Base-by-base conservation (phyloP, 345 rosid species). In the Salix exigua region DNA sequence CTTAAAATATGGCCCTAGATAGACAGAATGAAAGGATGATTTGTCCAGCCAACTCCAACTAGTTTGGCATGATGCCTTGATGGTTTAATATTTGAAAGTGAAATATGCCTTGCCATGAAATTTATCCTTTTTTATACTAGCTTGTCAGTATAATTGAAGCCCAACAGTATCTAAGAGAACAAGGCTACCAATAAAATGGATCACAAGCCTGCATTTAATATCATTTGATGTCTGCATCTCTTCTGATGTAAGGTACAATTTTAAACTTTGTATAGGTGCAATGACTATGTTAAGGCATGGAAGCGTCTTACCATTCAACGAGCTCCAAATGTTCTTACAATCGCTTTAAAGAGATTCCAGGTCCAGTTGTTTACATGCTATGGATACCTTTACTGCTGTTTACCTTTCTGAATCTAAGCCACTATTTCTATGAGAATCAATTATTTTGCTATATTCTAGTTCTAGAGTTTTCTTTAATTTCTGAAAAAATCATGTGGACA, bases 341-440 rank as follows among this genome's bases (percentile, higher is more conserved):
- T 96, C 87, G 97, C 99, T 75, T 88, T 96, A 12, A 96, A 96
- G 85, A 88, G 95, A 89, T 92, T 87, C 81, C 93, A 89, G 97
- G 97, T 92, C 66, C 70, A 50, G 71, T 72, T 75, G 53, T n/a
- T 4, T 44, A 62, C 31, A 19, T 42, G 67, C 58, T 67, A 28
- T 28, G 6, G 42, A 51, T 71, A 12, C 62, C 30, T 42, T 18
- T 17, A 67, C 30, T 40, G 25, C 11, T 31, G 11, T 44, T 30
- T n/a, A 30, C 31, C 51, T 42, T 73, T 60, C 37, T 42, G 26
- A 53, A 61, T 44, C 76, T 73, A 14, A 55, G n/a, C 51, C 9
- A n/a, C 33, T 13, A 67, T 82, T n/a, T 48, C 62, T 33, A 37
- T 60, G 62, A 28, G 44, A 12, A 37, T 51, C 66, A 53, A 19